Conservation (phyloP, 768 basidiomycete species). For the Leccinum longicurvipes region DNA sequence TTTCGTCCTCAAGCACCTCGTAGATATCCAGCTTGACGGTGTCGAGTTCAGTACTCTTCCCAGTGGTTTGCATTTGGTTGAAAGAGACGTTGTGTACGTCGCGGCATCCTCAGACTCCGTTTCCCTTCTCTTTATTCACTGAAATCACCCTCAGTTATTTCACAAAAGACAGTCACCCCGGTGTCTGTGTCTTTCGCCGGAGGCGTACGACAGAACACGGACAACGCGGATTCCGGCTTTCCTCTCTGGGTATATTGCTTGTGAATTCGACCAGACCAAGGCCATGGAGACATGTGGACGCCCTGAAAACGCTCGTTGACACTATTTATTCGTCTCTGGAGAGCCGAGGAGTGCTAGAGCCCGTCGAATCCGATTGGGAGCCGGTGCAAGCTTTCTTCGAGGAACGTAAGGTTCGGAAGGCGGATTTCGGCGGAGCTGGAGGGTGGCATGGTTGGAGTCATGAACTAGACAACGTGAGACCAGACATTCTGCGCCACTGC, state of each 20-base stretch:
- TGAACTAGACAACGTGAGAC: conserved; percentile 55
- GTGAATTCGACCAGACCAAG: conserved; percentile 61
- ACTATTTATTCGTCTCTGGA: conserved; percentile 52
- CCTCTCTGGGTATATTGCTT: conserved; percentile 72
- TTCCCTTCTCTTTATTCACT: conserved; percentile 6
- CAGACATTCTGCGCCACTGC: neutral
- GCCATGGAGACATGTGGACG: conserved; percentile 71
- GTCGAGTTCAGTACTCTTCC: conserved; percentile 82
- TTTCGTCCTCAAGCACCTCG: neutral
- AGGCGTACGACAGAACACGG: conserved; percentile 66
- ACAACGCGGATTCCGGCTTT: conserved; percentile 76
- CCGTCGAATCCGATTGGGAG: conserved; percentile 58
- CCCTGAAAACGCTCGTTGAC: conserved; percentile 58
- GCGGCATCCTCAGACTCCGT: neutral
- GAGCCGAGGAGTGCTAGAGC: conserved; percentile 44
- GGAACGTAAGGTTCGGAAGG: conserved; percentile 48
- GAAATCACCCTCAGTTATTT: conserved; percentile 53
- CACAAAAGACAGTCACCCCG: conserved; percentile 62
- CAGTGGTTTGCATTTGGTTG: conserved; percentile 77
- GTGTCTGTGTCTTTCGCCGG: conserved; percentile 72
- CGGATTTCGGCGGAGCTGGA: conserved; percentile 53
- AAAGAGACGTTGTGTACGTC: conserved; percentile 74
- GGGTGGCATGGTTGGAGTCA: conserved; percentile 68
- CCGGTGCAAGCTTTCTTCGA: conserved; percentile 64
- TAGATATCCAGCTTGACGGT: conserved; percentile 64